These are phyloP conservation scores for Agrocybe pediades DNA, from an alignment of 768 basidiomycete species.

Conservation along the genomic window DNA sequence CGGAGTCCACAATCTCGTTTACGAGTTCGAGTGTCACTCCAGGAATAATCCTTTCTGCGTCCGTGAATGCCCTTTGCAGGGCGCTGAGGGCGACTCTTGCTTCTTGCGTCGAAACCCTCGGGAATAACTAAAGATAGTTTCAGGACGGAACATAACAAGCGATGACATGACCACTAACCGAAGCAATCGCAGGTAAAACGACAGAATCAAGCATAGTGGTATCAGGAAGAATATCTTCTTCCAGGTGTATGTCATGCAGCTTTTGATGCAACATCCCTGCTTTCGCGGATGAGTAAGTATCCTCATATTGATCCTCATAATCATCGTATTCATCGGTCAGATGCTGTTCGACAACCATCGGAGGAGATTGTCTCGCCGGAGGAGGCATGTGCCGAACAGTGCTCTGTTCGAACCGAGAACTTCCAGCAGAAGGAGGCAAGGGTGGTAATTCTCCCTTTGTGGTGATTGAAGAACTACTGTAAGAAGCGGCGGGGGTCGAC, in stretches of 20 bases:
- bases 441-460: constrained; percentile 66
- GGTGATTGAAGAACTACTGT: constrained; percentile 45
- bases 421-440: constrained; percentile 44
- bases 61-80: constrained; percentile 89
- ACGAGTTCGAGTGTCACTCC: constrained; percentile 92
- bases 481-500: constrained; percentile 33
- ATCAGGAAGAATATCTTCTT: constrained; percentile 70
- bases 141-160: neutral
- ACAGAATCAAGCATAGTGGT: constrained; percentile 97
- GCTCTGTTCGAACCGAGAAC: constrained; percentile 54
- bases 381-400: constrained; percentile 65
- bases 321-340: constrained; percentile 70
- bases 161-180: constrained; percentile 57
- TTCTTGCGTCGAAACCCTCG: constrained; percentile 91
- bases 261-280: constrained; percentile 49
- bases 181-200: constrained; percentile 93
- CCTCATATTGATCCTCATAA: constrained; percentile 58
- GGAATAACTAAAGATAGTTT: constrained; percentile 69
- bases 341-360: constrained; percentile 38
- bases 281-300: constrained; percentile 46
- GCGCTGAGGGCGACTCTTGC: constrained; percentile 84
- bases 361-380: constrained; percentile 20
- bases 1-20: constrained; percentile 91
- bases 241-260: constrained; percentile 45
- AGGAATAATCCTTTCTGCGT: constrained; percentile 94